phyloP scores from a whole-genome alignment of 805 yeast species.

The Kluyveromyces aestuarii region DNA sequence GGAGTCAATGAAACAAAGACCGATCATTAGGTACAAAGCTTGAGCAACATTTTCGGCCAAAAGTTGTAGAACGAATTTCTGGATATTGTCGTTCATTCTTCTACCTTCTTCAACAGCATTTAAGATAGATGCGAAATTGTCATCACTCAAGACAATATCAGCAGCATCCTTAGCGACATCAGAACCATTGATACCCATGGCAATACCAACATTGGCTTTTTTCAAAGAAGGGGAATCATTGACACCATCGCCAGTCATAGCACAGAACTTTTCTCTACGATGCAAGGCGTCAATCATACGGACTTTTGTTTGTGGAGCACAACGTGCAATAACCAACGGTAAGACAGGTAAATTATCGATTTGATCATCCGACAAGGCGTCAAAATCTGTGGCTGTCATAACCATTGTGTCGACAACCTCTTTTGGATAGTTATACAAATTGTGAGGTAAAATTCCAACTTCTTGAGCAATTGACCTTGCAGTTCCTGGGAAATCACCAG shows the following conservation, averaged over 20 bases:
- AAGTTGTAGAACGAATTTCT: constrained; percentile 85
- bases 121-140: constrained; percentile 87
- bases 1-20: constrained; percentile 70
- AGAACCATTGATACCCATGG: constrained; percentile 90
- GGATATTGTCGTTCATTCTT: constrained; percentile 92
- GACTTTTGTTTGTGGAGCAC: constrained; percentile 90
- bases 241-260: constrained; percentile 99
- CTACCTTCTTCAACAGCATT: constrained; percentile 95
- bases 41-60: constrained; percentile 94
- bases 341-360: constrained; percentile 64
- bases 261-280: constrained; percentile 84
- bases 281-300: constrained; percentile 84
- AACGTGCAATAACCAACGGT: constrained; percentile 87
- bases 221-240: constrained; percentile 96
- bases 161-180: constrained; percentile 98
- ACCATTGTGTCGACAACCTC: constrained; percentile 48
- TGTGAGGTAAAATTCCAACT: constrained; percentile 74
- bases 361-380: constrained; percentile 56
- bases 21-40: constrained; percentile 71
- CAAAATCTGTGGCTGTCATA: constrained; percentile 78
- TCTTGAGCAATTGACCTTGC: constrained; percentile 79
- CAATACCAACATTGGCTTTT: constrained; percentile 91
- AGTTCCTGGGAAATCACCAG: constrained; percentile 87
- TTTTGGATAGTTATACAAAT: constrained; percentile 31
- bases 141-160: constrained; percentile 94